Evolutionary conservation across 495 filamentous ascomycete species (phyloP).

Genomic region (Aspergillus cavernicola): DNA sequence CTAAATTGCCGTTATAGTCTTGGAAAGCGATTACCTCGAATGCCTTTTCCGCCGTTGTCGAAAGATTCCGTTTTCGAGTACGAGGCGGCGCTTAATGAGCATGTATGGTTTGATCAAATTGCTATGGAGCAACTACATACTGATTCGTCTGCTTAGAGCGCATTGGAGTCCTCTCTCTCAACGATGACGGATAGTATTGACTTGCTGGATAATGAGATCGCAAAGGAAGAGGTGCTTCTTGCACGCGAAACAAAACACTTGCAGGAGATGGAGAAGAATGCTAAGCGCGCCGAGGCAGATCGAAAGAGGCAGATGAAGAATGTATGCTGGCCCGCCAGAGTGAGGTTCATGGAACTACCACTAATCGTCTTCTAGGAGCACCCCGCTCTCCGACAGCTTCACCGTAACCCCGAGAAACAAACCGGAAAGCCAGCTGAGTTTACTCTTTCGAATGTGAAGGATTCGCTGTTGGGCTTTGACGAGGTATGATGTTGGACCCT

Average conservation of each 20-base stretch:
- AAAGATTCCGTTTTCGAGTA: conserved; percentile 58
- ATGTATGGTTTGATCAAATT: conserved; percentile 31
- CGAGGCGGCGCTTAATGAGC: conserved; percentile 55
- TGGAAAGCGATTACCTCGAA: conserved; percentile 47
- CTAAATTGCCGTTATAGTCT: conserved; percentile 28
- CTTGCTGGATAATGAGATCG: conserved; percentile 51
- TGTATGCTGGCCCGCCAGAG: conserved; percentile 24
- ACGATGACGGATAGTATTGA: conserved; percentile 51
- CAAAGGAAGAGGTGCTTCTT: conserved; percentile 50
- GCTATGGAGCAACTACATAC: background rate
- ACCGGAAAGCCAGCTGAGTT: conserved; percentile 23
- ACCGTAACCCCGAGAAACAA: conserved; percentile 17
- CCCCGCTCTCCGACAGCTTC: conserved; percentile 37
- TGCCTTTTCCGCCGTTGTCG: conserved; percentile 58
- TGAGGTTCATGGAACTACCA: background rate
- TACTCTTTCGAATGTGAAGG: conserved; percentile 23
- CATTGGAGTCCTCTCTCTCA: conserved; percentile 49
- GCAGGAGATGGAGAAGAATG: conserved; percentile 52
- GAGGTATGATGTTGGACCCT: conserved; percentile 24
- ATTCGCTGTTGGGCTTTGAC: conserved; percentile 23
- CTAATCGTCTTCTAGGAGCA: conserved; percentile 34
- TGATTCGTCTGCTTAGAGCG: conserved; percentile 32
- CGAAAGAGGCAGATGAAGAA: conserved; percentile 46
- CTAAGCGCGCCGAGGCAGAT: conserved; percentile 43
- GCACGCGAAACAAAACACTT: conserved; percentile 46